phyloP scores from a whole-genome alignment of 2,329 filamentous ascomycete species.

The Colletotrichum lupini region DNA sequence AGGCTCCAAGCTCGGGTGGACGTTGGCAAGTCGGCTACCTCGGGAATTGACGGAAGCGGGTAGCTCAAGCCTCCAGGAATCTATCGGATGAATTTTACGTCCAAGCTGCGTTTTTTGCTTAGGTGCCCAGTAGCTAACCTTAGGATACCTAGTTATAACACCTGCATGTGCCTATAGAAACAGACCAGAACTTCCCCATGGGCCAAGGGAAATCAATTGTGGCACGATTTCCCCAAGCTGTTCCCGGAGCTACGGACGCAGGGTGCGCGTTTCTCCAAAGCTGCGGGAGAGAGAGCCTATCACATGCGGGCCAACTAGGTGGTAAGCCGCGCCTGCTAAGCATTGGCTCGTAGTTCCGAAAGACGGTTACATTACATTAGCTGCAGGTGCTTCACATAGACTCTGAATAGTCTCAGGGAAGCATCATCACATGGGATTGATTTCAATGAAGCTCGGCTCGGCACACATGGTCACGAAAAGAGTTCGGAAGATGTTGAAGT shows the following conservation, averaged over 20 bases:
- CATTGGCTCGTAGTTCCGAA: constrained; percentile 19
- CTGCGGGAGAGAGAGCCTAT: constrained; percentile 3
- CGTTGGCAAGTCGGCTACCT: constrained; percentile 16
- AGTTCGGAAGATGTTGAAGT: not conserved
- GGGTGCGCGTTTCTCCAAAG: not conserved
- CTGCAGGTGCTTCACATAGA: not conserved
- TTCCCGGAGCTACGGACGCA: constrained; percentile 32
- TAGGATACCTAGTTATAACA: too few relatives aligned
- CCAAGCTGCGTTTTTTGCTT: not conserved
- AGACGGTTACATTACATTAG: not conserved
- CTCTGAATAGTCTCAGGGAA: too few relatives aligned
- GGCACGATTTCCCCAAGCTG: constrained; percentile 2
- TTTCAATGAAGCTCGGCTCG: not conserved
- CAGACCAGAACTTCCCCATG: not conserved
- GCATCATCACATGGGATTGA: not conserved
- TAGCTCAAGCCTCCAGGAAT: not conserved
- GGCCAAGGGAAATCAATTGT: not conserved
- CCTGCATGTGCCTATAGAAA: not conserved
- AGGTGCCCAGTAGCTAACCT: not conserved
- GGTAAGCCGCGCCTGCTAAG: not conserved
- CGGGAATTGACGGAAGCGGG: constrained; percentile 33
- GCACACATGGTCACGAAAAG: not conserved
- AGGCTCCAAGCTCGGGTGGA: not conserved
- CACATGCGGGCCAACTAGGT: constrained; percentile 18
- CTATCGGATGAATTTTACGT: constrained; percentile 24